A percentile compares a stretch with the other conserved stretches of the same genome.
phyloP scores from a whole-genome alignment of 129 eudicot genomes.

The sunflower (Helianthus annuus) region HanXRQr2.0-SUNRISE NC_035435.2:137041928-137042427 shows the following conservation, averaged over 20 bases:
- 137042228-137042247: no score
- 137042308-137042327: not conserved
- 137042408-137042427: conserved; percentile 4
- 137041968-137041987: not conserved
- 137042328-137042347: not conserved
- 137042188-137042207: no score
- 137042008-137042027: not conserved
- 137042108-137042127: not conserved
- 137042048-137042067: not conserved
- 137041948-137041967: not conserved
- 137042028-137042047: not conserved
- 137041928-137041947: not conserved
- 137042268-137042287: no score
- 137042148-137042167: not conserved
- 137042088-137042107: not conserved
- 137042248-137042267: no score
- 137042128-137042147: not conserved
- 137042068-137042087: not conserved
- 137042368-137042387: not conserved
- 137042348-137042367: not conserved
- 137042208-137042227: no score
- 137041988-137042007: not conserved
- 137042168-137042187: not conserved
- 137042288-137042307: no score
- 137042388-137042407: not conserved